Evolutionary conservation across 768 basidiomycete species (phyloP).

Genomic region (Boletus rubescentipes): DNA sequence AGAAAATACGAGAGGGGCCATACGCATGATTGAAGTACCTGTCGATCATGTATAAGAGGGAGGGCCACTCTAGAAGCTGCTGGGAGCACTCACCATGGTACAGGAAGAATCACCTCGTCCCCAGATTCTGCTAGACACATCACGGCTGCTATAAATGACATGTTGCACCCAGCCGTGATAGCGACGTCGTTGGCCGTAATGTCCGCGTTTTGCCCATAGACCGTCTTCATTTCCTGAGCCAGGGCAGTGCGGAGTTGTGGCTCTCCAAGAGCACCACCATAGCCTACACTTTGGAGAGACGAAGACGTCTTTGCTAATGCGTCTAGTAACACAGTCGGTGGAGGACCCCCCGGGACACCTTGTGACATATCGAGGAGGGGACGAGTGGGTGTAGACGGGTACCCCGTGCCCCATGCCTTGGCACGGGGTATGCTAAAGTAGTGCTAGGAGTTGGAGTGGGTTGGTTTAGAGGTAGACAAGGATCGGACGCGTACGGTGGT

Average conservation of each 20-base stretch:
- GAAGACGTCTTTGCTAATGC: conserved; percentile 47
- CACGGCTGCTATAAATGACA: conserved; percentile 63
- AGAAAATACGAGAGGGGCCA: background rate
- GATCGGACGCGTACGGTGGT: conserved; percentile 40
- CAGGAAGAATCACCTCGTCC: conserved; percentile 70
- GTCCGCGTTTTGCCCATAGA: conserved; percentile 54
- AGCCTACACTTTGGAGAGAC: conserved; percentile 48
- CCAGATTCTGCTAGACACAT: conserved; percentile 68
- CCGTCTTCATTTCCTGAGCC: conserved; percentile 56
- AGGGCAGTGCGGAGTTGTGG: conserved; percentile 48
- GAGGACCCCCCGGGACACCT: conserved; percentile 69
- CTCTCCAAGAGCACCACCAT: conserved; percentile 62
- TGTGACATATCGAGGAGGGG: conserved; percentile 74
- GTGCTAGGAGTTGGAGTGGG: background rate
- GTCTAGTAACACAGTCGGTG: conserved; percentile 50
- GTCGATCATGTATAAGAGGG: background rate
- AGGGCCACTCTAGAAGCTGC: background rate
- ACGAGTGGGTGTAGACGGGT: conserved; percentile 38
- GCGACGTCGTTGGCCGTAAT: conserved; percentile 58
- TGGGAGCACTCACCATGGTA: conserved; percentile 60
- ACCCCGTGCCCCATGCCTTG: conserved; percentile 53
- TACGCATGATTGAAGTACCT: conserved; percentile 72
- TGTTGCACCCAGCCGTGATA: conserved; percentile 69
- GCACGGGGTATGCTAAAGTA: conserved; percentile 53
- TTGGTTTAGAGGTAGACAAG: too few relatives aligned